phyloP scores from a whole-genome alignment of 2,329 filamentous ascomycete species.

The Pleurostoma richardsiae region DNA sequence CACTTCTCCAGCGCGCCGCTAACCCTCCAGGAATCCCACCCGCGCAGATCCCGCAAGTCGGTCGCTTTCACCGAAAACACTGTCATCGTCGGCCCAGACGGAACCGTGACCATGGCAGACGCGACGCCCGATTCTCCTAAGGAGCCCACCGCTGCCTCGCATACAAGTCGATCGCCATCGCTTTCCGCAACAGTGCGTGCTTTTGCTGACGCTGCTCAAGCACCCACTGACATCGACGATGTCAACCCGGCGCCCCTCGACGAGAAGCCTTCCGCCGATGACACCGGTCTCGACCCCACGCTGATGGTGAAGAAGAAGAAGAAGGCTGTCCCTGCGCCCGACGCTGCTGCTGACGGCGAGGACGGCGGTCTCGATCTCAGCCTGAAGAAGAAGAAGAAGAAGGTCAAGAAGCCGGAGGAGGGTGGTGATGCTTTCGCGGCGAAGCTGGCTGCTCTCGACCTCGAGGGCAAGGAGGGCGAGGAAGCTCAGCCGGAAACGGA shows the following conservation, averaged over 20 bases:
- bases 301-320: slow-evolving; percentile 77
- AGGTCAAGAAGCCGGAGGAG: slow-evolving; percentile 69
- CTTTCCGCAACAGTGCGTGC: slow-evolving; percentile 48
- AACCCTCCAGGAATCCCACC: slow-evolving; percentile 29
- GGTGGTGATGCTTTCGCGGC: slow-evolving; percentile 55
- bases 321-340: slow-evolving; percentile 45
- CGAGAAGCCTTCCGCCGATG: slow-evolving; percentile 20
- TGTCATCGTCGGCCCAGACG: slow-evolving; percentile 84
- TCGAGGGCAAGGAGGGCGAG: slow-evolving; percentile 57
- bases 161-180: slow-evolving; percentile 64
- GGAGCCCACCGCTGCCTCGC: slow-evolving; percentile 69
- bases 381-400: slow-evolving; percentile 74
- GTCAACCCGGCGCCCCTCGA: slow-evolving; percentile 27
- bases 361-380: slow-evolving; percentile 47
- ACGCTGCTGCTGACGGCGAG: slow-evolving; percentile 48
- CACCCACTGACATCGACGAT: slow-evolving; percentile 27
- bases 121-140: slow-evolving; percentile 69
- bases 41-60: slow-evolving; percentile 77
- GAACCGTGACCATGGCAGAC: slow-evolving; percentile 67
- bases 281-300: slow-evolving; percentile 64
- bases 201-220: slow-evolving; percentile 48
- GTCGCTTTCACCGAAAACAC: slow-evolving; percentile 89
- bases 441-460: slow-evolving; percentile 57
- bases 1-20: slow-evolving; percentile 8
- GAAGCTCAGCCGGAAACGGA: slow-evolving; percentile 40